A percentile compares a stretch with the other conserved stretches of the same genome.
Conservation (phyloP, 1,284 basidiomycete species). For the Xerocomus amazonicus region DNA sequence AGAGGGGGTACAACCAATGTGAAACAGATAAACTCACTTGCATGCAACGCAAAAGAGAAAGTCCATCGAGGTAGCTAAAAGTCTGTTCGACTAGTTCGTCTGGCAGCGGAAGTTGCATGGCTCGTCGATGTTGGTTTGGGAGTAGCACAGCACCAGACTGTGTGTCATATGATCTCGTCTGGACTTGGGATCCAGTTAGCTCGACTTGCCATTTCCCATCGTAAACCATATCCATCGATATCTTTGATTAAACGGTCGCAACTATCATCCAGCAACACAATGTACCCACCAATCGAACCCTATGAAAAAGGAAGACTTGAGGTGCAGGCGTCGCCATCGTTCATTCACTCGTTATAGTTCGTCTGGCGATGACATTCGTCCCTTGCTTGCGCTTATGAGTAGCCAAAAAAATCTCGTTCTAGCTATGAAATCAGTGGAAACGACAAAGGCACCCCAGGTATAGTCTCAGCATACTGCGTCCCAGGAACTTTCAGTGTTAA, state of each 20-base stretch:
- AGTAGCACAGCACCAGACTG: too few relatives aligned
- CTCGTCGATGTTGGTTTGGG: conserved; percentile 12
- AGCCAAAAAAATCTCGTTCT: conserved; percentile 1
- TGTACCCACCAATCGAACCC: conserved; percentile 63
- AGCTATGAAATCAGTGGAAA: conserved; percentile 84
- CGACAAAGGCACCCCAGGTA: conserved; percentile 71
- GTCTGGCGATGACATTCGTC: conserved; percentile 29
- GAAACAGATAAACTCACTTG: conserved; percentile 15
- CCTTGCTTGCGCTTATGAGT: conserved; percentile 2
- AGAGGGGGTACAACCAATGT: neutral
- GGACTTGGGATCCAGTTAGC: neutral
- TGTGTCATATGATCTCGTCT: too few relatives aligned
- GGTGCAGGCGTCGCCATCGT: conserved; percentile 48
- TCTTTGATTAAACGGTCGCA: conserved; percentile 7
- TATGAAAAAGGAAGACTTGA: conserved; percentile 66
- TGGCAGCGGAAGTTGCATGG: conserved; percentile 14
- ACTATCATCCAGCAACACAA: conserved; percentile 16
- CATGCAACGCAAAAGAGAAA: conserved; percentile 29
- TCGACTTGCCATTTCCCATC: conserved; percentile 12
- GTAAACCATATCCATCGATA: conserved; percentile 19
- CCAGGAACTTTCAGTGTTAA: neutral
- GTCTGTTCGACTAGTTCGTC: conserved; percentile 21
- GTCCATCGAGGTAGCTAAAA: conserved; percentile 22
- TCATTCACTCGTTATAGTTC: conserved; percentile 77
- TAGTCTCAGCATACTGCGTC: conserved; percentile 14